Base-by-base conservation (phyloP, 176 grass and related monocot species). In the Musa schizocarpa region DNA sequence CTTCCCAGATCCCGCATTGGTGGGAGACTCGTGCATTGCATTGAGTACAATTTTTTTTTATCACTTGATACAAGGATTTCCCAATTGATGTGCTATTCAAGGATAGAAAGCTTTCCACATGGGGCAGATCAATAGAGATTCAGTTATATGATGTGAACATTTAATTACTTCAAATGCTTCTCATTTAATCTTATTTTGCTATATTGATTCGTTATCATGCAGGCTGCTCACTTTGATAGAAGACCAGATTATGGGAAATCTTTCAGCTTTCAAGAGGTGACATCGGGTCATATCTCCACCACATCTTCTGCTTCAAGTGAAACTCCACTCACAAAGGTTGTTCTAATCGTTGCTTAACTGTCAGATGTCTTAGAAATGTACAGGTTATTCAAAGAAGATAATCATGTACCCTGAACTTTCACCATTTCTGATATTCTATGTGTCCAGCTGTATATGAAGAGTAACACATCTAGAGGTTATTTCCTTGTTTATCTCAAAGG, bases 201-300 rank as follows among this genome's bases (percentile, higher is more conserved):
- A 49, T 76, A 50, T 26, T 73, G 19, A 50, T 52, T 50, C 61
- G 65, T 55, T 50, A 77, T 73, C 19, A 21, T 72, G 52, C 74
- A 85, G 83, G 80, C 78, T 34, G 77, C 80, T 29, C 53, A 74
- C 54, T 49, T 81, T 51, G 73, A 77, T 57, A 85, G 83, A 72
- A 85, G 74, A 29, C 8, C 77, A 53, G 43, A 85, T 65, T 57
- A 65, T 55, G 64, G n/a, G 52, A 77, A 77, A 55, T 81, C 78
- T 29, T 49, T 76, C 17, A 66, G 79, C 61, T 72, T 81, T 55
- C 73, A 81, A 65, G 78, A 81, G 48, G 27, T 52, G 21, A 19
- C 63, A 52, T 72, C 73, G 17, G 56, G 66, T 49, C 58, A 24
- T 10, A 50, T 54, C 50, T 81, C 83, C 1, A 52, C 13, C 11